Evolutionary conservation across 1,139 yeast species (phyloP), one percentile per base, ranked within the genome.

Genomic region (Geotrichum bryndzae): DNA sequence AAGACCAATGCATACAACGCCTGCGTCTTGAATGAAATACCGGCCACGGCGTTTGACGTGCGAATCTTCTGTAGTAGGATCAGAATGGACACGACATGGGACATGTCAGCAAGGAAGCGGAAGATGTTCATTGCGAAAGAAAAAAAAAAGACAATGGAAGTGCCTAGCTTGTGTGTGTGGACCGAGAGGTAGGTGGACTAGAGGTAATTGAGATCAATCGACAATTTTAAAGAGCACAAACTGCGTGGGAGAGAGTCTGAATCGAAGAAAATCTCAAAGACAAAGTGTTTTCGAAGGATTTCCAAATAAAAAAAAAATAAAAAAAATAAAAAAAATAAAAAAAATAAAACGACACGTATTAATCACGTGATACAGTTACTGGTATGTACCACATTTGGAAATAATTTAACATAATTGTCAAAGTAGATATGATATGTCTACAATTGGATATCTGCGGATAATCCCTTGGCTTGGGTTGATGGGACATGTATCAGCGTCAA

Each of bases 11-110:
- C 85, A 72, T 94, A 94, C 56, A 94, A 77, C 0, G 83, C 79
- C 73, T 94, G 98, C 0, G 98, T 90, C 77, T 92, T 92, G 73
- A 90, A 79, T 3, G 97, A 91, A 61, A 94, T 83, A 48, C 99
- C 99, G 53, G 85, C 83, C 61, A 88, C 86, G 13, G 96, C 86
- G 67, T 80, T 79, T 63, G 88, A 82, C 29, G 77, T 73, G 64
- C 80, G 84, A 69, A 94, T 90, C 58, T 91, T 84, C 64, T 84
- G 86, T 61, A 92, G 79, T 66, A 94, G 80, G 64, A 94, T 81
- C 64, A 89, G 78, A 65, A 90, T 88, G 70, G 96, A 87, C 52
- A 88, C 85, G 73, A 90, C 78, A 73, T 94, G 99, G 59, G 95
- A 84, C 64, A 90, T 73, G 72, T 94, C 99, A 46, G 64, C 64